Conservation (phyloP, 1,284 basidiomycete genomes). For the Trametes pubescens region DNA sequence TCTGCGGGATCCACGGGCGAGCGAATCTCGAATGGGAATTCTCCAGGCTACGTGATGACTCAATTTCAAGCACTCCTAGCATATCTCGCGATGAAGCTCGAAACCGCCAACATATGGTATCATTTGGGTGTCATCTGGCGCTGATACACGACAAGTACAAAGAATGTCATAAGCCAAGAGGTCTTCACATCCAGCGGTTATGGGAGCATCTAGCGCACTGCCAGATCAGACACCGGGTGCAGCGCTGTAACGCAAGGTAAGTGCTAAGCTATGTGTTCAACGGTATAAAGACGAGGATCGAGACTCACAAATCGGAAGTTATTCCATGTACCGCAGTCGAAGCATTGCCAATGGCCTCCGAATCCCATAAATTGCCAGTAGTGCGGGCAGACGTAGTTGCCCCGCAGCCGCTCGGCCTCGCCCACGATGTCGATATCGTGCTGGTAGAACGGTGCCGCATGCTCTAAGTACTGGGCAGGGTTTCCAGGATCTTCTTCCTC, state of each 20-base stretch:
- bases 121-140: too few species aligned
- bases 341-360: neutral
- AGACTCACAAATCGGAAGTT: neutral
- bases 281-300: neutral
- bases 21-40: too few species aligned
- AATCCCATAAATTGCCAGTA: neutral
- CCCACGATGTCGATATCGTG: neutral
- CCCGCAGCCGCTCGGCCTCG: neutral
- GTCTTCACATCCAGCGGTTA: neutral
- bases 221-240: neutral
- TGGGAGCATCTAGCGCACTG: neutral
- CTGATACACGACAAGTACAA: too few species aligned
- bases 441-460: neutral
- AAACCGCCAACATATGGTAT: too few species aligned
- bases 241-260: neutral
- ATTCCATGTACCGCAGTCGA: neutral
- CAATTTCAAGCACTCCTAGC: too few species aligned
- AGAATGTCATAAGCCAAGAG: neutral
- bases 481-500: neutral
- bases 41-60: too few species aligned
- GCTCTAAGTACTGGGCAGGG: neutral
- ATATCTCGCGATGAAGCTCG: too few species aligned
- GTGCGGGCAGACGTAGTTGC: neutral
- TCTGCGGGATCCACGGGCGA: neutral
- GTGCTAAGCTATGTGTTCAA: neutral